Percentiles rank a stretch among this genome's conserved stretches.
phyloP scores from a whole-genome alignment of 331 rosid genomes.

The Phaseolus coccineus region DNA sequence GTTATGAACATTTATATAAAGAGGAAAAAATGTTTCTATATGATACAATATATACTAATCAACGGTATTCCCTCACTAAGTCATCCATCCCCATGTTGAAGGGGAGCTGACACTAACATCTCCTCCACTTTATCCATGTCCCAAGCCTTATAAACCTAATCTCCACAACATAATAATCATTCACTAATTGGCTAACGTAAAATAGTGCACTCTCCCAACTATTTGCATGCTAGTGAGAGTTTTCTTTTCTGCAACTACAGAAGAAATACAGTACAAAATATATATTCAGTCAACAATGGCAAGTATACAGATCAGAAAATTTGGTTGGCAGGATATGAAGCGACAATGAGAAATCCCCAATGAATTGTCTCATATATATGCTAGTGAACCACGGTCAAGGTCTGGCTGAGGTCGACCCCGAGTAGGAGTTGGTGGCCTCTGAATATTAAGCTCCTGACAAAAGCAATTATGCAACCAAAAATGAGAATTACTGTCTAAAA shows the following conservation, averaged over 20 bases:
- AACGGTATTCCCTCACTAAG: slow-evolving; percentile 54
- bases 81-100: slow-evolving; percentile 40
- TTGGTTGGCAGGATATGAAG: slow-evolving; percentile 21
- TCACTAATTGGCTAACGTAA: slow-evolving; percentile 37
- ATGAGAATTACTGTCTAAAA: slow-evolving; percentile 7
- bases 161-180: slow-evolving; percentile 39
- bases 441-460: slow-evolving; percentile 89
- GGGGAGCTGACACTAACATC: slow-evolving; percentile 47
- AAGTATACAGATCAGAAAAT: slow-evolving; percentile 30
- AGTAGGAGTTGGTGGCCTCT: slow-evolving; percentile 99
- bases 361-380: slow-evolving; percentile 73
- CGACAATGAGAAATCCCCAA: slow-evolving; percentile 38
- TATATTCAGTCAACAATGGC: slow-evolving; percentile 40
- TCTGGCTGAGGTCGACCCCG: slow-evolving; percentile 99
- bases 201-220: slow-evolving; percentile 43
- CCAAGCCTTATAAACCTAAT: slow-evolving; percentile 51
- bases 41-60: slow-evolving; percentile 54
- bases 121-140: slow-evolving; percentile 46
- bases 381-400: slow-evolving; percentile 94
- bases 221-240: slow-evolving; percentile 53
- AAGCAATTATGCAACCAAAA: slow-evolving; percentile 9
- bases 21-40: slow-evolving; percentile 41
- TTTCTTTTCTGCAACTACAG: slow-evolving; percentile 48
- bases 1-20: slow-evolving; percentile 29
- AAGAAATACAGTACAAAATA: slow-evolving; percentile 37